These are phyloP conservation scores for Leccinum fibrillosum DNA, from an alignment of 768 basidiomycete genomes.

Conservation along the genomic window DNA sequence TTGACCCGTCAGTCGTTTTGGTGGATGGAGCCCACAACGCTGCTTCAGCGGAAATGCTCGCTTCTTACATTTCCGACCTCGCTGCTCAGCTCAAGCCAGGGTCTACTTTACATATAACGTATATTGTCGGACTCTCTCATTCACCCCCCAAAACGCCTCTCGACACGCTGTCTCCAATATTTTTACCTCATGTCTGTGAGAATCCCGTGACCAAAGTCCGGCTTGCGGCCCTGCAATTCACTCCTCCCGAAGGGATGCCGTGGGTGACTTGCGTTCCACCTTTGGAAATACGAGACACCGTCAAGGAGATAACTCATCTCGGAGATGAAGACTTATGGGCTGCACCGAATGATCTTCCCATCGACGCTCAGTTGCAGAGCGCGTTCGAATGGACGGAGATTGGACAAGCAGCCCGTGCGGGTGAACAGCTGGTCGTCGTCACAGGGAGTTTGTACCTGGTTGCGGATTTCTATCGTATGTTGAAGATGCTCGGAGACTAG, in stretches of 20 bases:
- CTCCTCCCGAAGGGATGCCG: slow-evolving; percentile 87
- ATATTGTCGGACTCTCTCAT: slow-evolving; percentile 77
- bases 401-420: slow-evolving; percentile 1
- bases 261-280: slow-evolving; percentile 76
- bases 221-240: slow-evolving; percentile 61
- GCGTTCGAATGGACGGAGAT: slow-evolving; percentile 48
- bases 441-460: slow-evolving; percentile 95
- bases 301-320: slow-evolving; percentile 39
- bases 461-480: slow-evolving; percentile 82
- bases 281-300: slow-evolving; percentile 45
- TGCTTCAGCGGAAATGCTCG: slow-evolving; percentile 67
- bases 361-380: slow-evolving; percentile 37
- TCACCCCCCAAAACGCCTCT: slow-evolving; percentile 81
- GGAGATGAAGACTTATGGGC: slow-evolving; percentile 45
- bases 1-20: slow-evolving; percentile 45
- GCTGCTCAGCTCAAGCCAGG: slow-evolving; percentile 21
- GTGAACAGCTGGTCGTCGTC: slow-evolving; percentile 57
- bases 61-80: slow-evolving; percentile 50
- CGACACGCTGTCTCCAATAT: slow-evolving; percentile 67
- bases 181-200: slow-evolving; percentile 39
- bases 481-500: slow-evolving; percentile 13
- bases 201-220: slow-evolving; percentile 32
- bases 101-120: slow-evolving; percentile 50
- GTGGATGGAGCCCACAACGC: slow-evolving; percentile 95
- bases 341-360: slow-evolving; percentile 31